These are phyloP conservation scores for Porogramme epimiltina DNA, from an alignment of 1,284 basidiomycete species.

Conservation along the genomic window DNA sequence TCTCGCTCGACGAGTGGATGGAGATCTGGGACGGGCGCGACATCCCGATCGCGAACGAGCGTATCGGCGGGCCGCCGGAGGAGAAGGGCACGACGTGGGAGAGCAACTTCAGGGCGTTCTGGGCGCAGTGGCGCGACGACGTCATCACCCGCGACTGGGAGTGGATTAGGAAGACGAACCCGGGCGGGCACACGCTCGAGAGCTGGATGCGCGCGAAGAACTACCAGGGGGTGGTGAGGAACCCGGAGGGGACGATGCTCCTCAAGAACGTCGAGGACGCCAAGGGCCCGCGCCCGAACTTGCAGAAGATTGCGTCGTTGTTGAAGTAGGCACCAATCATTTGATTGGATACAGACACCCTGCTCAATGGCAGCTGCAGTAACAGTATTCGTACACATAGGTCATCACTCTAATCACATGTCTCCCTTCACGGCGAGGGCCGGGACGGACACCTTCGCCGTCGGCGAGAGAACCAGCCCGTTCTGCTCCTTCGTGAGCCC, in stretches of 20 bases:
- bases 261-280: slow-evolving; percentile 25
- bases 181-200: slow-evolving; percentile 30
- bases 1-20: slow-evolving; percentile 43
- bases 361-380: too few relatives aligned
- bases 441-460: too few relatives aligned
- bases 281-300: slow-evolving; percentile 5
- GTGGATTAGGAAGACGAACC: slow-evolving; percentile 41
- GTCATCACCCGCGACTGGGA: slow-evolving; percentile 42
- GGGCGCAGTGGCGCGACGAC: slow-evolving; percentile 44
- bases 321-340: too few relatives aligned
- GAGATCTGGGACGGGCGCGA: slow-evolving; percentile 33
- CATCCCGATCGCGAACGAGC: slow-evolving; percentile 6
- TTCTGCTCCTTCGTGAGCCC: slow-evolving; percentile 29
- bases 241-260: background rate
- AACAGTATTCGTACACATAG: too few relatives aligned
- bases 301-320: background rate
- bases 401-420: too few relatives aligned
- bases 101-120: slow-evolving; percentile 44
- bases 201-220: slow-evolving; percentile 29
- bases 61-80: background rate
- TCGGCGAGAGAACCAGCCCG: slow-evolving; percentile 31
- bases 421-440: too few relatives aligned
- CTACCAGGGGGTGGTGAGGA: slow-evolving; percentile 10
- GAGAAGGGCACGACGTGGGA: slow-evolving; percentile 37
- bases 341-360: too few relatives aligned